Evolutionary conservation across 2,329 filamentous ascomycete species (phyloP), one percentile per base, ranked within the genome.

Genomic region (Orbilia oligospora): DNA sequence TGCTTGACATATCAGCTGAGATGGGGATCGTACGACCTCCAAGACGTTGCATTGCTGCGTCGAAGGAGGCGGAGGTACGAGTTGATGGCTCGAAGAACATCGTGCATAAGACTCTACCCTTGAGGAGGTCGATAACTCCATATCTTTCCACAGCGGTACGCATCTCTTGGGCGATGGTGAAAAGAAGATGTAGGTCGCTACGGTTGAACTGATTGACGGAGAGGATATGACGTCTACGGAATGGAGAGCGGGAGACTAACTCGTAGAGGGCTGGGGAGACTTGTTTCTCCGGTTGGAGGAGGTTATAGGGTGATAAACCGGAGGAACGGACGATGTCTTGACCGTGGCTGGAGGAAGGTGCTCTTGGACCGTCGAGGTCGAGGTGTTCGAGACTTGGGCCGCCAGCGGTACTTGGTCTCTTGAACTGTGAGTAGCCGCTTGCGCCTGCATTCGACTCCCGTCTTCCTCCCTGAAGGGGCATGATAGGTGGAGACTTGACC

Each of bases 41-140:
- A 4, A 99, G 91, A 66, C 97, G 92, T 87, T 99, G 97, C 96
- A 99, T 99, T 49, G 96, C 96, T 71, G 95, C 93, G 83, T 99
- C 96, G 82, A 99, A 99, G 2, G 96, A 99, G 44, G 93, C 90
- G 12, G 95, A 97, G 4, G 96, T 99, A 69, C 96, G 90, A 1
- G 96, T 99, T 0, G 95, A 98, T 1, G 96, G 96, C 87, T 99
- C 96, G 85, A 94, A 99, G 89, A 99, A 99, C 87, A 99, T 90
- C 1, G 93, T 96, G 86, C 92, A 93, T 44, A 99, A 88, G 12
- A 99, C 90, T 55, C 92, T 91, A 30, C 94, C 94, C 82, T 92
- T 93, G 79, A 99, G 90, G 71, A 97, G 88, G 83, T 96, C 91
- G 64, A 99, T 88, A 33, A 96, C 92, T 76, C 96, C 96, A 82